These are phyloP conservation scores for Viridothelium virens DNA, from an alignment of 495 filamentous ascomycete species.

Conservation along the genomic window DNA sequence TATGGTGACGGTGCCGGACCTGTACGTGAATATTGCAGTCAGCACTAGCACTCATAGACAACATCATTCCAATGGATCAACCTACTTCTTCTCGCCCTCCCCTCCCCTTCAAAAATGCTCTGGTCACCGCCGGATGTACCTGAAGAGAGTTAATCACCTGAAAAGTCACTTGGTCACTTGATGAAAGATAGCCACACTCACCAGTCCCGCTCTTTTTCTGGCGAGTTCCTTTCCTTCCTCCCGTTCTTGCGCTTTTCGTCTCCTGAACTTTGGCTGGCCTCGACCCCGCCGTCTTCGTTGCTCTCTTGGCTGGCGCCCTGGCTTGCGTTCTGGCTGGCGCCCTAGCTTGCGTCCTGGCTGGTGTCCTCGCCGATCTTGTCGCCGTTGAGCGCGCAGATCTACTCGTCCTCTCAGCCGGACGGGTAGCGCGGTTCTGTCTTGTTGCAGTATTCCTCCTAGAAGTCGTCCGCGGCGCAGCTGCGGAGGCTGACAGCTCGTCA, in stretches of 20 bases:
- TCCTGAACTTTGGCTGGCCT: too few relatives aligned
- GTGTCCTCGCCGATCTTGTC: background rate
- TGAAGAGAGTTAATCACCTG: too few relatives aligned
- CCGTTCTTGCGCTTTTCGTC: too few relatives aligned
- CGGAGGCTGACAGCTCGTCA: background rate
- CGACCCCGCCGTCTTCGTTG: too few relatives aligned
- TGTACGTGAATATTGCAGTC: background rate
- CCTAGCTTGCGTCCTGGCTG: background rate
- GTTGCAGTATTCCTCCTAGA: background rate
- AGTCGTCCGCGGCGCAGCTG: background rate
- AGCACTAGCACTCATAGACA: background rate
- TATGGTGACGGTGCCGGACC: constrained; percentile 4
- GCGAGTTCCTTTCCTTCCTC: too few relatives aligned
- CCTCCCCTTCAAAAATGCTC: background rate
- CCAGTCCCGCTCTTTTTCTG: too few relatives aligned
- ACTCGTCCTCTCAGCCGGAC: too few relatives aligned
- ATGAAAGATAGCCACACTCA: too few relatives aligned
- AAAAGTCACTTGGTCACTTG: too few relatives aligned
- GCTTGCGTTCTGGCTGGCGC: background rate
- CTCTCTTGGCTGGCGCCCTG: too few relatives aligned
- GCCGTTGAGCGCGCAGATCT: background rate
- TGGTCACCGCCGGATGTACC: too few relatives aligned
- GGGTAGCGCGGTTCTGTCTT: background rate
- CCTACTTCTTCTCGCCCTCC: background rate
- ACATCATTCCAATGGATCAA: background rate